Evolutionary conservation across 2,329 filamentous ascomycete species (phyloP).

Genomic region (Fusarium buxicola): DNA sequence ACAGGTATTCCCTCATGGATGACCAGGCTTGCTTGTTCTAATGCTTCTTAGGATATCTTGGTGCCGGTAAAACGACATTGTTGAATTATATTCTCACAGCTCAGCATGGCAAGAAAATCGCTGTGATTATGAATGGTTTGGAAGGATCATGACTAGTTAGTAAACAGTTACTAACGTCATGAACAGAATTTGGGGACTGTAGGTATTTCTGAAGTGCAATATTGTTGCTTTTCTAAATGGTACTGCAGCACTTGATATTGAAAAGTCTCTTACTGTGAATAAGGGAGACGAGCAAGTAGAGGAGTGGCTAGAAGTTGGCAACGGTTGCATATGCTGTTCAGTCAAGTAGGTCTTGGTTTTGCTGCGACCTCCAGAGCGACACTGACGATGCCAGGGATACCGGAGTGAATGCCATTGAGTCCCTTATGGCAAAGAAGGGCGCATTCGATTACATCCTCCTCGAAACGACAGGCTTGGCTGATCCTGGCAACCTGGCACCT

Average conservation of each 20-base stretch:
- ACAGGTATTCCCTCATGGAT: conserved; percentile 65
- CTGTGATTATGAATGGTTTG: conserved; percentile 91
- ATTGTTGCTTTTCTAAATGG: conserved; percentile 17
- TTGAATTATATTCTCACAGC: conserved; percentile 96
- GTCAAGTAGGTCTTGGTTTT: conserved; percentile 73
- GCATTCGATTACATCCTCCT: conserved; percentile 98
- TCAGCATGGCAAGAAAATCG: conserved; percentile 96
- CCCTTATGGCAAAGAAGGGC: conserved; percentile 92
- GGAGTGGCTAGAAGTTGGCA: conserved; percentile 96
- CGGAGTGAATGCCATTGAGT: conserved; percentile 94
- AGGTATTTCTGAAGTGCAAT: conserved; percentile 48
- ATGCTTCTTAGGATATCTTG: conserved; percentile 80
- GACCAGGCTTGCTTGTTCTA: not conserved
- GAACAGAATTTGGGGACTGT: conserved; percentile 83
- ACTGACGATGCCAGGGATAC: conserved; percentile 72
- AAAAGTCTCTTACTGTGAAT: conserved; percentile 93
- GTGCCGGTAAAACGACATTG: conserved; percentile 93
- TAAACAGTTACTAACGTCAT: conserved; percentile 27
- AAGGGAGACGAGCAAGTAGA: conserved; percentile 84
- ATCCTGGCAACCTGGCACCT: conserved; percentile 94
- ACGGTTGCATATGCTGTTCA: conserved; percentile 97
- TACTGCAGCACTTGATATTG: conserved; percentile 84
- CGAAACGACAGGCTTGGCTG: conserved; percentile 94
- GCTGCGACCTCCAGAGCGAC: too few relatives aligned
- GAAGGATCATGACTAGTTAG: conserved; percentile 1